Percentiles rank a stretch among this genome's conserved stretches.
phyloP scores from a whole-genome alignment of 2,329 filamentous ascomycete species.

The Trichoderma hamatum region DNA sequence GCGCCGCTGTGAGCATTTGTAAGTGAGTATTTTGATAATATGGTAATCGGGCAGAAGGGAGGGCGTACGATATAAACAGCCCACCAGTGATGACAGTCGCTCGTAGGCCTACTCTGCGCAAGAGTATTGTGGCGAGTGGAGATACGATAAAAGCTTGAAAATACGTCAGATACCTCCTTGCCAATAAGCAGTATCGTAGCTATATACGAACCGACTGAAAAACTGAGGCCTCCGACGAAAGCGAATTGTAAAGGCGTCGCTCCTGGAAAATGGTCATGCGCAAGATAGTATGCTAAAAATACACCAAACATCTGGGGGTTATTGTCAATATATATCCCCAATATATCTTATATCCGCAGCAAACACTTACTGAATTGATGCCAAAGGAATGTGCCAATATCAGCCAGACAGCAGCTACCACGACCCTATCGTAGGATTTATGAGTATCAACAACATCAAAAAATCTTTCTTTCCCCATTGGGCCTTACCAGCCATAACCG shows the following conservation, averaged over 20 bases:
- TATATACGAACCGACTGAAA: slow-evolving; percentile 54
- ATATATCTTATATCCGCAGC: not conserved
- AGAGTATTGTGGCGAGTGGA: not conserved
- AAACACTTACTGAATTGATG: not conserved
- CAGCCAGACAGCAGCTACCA: not conserved
- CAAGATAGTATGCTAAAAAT: slow-evolving; percentile 60
- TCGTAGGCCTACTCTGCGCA: not conserved
- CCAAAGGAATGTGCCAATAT: slow-evolving; percentile 18
- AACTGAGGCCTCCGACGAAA: slow-evolving; percentile 63
- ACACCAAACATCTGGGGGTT: slow-evolving; percentile 39
- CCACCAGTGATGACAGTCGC: slow-evolving; percentile 1
- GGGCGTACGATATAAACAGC: slow-evolving; percentile 9
- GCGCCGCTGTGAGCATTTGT: not conserved
- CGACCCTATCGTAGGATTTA: not conserved
- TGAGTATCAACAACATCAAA: not conserved
- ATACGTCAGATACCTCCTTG: slow-evolving; percentile 61
- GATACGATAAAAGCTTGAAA: slow-evolving; percentile 31
- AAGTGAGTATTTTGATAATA: not conserved
- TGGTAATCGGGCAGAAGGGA: too few species aligned
- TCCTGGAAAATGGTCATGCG: slow-evolving; percentile 61
- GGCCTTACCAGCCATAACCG: slow-evolving; percentile 15
- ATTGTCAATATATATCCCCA: not conserved
- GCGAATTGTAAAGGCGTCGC: slow-evolving; percentile 70
- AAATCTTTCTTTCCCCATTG: not conserved
- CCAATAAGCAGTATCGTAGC: slow-evolving; percentile 61